Base-by-base conservation (phyloP, 2,329 filamentous ascomycete species). In the Gyromitra esculenta region DNA sequence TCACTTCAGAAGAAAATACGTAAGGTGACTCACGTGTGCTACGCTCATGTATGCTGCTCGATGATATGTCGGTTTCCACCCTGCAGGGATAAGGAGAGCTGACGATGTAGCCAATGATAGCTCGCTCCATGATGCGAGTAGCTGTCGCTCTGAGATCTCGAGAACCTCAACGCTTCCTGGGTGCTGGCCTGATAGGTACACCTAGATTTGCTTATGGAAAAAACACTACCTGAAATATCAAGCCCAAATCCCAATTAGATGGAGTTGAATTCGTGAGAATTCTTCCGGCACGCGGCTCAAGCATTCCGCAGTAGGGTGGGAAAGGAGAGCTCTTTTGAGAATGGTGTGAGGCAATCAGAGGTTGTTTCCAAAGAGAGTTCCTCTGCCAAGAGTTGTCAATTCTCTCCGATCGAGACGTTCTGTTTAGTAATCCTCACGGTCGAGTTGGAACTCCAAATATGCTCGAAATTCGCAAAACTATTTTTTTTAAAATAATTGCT, bases 21-120 rank as follows among this genome's bases (percentile, higher is more conserved):
- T 68, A 62, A 43, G 72, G 59, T 75, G 72, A 75, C 64, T 75
- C 70, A 73, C 66, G 52, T 41, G 57, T 66, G 39, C 21, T 65
- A 52, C 57, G 31, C 45, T 69, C 50, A 75, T 74, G 71, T 70
- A 37, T 62, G 67, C 67, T 62, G 67, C 67, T 62, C 48, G 48
- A 68, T 69, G 71, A 70, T 75, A 75, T 70, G 72, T 65, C 48
- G 64, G 72, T 64, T 65, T 56, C 45, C 45, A 25, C 37, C n/a
- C 66, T 71, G 72, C 72, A 75, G 66, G 72, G 72, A 64, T 75
- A 41, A 7, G 18, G 37, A 56, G 56, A 75, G 72, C 57, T 57
- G 45, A 18, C 15, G 9, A 59, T 57, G 41, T 37, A 59, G 50
- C 66, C 59, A 75, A 75, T 75, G 57, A 75, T 70, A 63, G 35